These are phyloP conservation scores for Cyclotella distinguenda DNA, from an alignment of 108 stramenopile species.

Conservation along the genomic window DNA sequence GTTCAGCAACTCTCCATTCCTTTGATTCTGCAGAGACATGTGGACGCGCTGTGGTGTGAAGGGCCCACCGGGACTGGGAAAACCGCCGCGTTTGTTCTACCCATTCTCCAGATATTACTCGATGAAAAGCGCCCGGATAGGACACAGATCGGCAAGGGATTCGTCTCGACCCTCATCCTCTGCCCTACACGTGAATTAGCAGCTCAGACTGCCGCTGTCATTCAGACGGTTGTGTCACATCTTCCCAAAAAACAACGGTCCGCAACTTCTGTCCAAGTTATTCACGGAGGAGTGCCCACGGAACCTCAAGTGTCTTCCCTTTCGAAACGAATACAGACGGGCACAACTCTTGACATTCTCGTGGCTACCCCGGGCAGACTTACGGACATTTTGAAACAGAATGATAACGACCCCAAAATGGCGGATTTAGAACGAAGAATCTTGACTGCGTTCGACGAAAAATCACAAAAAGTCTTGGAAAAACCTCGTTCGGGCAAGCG, in stretches of 20 bases:
- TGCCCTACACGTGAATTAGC: slow-evolving; percentile 95
- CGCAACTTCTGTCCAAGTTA: slow-evolving; percentile 34
- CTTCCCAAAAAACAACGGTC: slow-evolving; percentile 33
- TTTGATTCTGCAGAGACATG: slow-evolving; percentile 47
- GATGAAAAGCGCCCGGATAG: slow-evolving; percentile 15
- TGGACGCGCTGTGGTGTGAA: slow-evolving; percentile 64
- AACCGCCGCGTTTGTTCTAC: slow-evolving; percentile 87
- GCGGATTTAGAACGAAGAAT: slow-evolving; percentile 65
- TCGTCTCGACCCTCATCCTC: slow-evolving; percentile 70
- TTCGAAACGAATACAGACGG: slow-evolving; percentile 39
- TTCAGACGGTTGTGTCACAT: slow-evolving; percentile 46
- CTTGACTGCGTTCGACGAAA: slow-evolving; percentile 59
- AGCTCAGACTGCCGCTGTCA: slow-evolving; percentile 73
- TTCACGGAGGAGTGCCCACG: slow-evolving; percentile 67
- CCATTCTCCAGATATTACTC: slow-evolving; percentile 72
- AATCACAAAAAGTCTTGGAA: slow-evolving; percentile 7
- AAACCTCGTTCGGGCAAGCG: slow-evolving; percentile 32
- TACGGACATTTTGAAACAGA: slow-evolving; percentile 83
- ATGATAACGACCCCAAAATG: slow-evolving; percentile 38
- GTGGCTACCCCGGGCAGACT: slow-evolving; percentile 97
- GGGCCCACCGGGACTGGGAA: slow-evolving; percentile 77
- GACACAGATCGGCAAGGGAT: slow-evolving; percentile 13
- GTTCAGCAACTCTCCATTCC: slow-evolving; percentile 74
- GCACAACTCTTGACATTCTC: slow-evolving; percentile 70
- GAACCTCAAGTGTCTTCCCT: slow-evolving; percentile 58